Evolutionary conservation across 2,329 filamentous ascomycete genomes (phyloP), one percentile per base, ranked within the genome.

Genomic region (Nemania sp.): DNA sequence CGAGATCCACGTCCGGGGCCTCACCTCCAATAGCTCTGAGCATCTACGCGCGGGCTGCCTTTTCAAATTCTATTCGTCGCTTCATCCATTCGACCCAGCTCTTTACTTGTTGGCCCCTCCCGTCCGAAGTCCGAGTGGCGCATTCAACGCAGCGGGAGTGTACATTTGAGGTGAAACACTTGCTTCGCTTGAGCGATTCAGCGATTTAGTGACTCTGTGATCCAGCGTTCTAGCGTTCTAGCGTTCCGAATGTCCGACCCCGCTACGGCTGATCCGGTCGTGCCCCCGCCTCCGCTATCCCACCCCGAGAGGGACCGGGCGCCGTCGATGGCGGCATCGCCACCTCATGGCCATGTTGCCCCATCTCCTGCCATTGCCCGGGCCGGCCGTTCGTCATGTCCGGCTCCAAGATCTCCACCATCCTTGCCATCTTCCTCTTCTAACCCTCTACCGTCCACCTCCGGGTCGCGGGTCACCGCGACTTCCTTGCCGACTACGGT

Each of bases 1-100:
- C 39, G 57, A 55, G 37, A 56, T 61, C 57, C 50, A 61, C 47
- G 30, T 46, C 46, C 45, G 24, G 52, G 60, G 58, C 61, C 59
- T 48, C 46, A 20, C 36, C 50, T 54, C 51, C 48, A 56, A 61
- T 61, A 49, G 52, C 52, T 48, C 47, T 20, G n/a, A 49, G 23
- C 37, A 23, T 23, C 22, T 41, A 36, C 28, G 20, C 19, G 44
- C 46, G 23, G n/a, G 33, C 43, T 39, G 37, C 39, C 34, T 47
- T 49, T 47, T 14, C 17, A 30, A 28, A 17, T 39, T 48, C 40
- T 41, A 28, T 31, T 28, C 31, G 42, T 49, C 41, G 42, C 58
- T 47, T 59, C 54, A 59, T 54, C 58, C 42, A 54, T 46, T 50
- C 36, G 57, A 56, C 41, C 43, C 26, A 52, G 56, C 36, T 42